Evolutionary conservation across 202 grass and related monocot species (phyloP), one percentile per base, ranked within the genome.

Genomic region (Musa balbisiana): DNA sequence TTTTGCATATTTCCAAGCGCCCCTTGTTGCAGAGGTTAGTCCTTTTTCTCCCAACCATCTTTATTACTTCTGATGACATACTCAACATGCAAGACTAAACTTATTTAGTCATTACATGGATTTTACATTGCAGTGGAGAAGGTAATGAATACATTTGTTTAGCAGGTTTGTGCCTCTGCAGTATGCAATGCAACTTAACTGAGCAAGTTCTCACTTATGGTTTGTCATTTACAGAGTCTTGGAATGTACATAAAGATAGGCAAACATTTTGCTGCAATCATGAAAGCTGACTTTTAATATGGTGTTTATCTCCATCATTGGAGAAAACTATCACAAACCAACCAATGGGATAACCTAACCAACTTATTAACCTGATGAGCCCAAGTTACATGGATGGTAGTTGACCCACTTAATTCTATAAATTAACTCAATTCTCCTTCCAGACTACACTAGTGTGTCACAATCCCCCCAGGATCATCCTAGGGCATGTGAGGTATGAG

Each of bases 1-100:
- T 93, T 81, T 87, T 97, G 64, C 90, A 9, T 80, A 89, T 97
- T 79, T 84, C 89, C 0, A 74, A 97, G 72, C 90, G 84, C 0
- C 90, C 90, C 76, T 91, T 97, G 85, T 80, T 89, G 75, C 90
- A 89, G 81, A 97, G 93, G 90, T 97, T 62, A 73, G 85, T 80
- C 65, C 51, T 77, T 50, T 51, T 62, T 59, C 21, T 16, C 6
- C 53, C 52, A 53, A 29, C 29, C 51, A 23, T n/a, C 23, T 49
- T 3, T 49, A 16, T 51, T 11, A 13, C 16, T 25, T 73, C 9
- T 24, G 53, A 43, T 58, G 19, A 10, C 53, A 74, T 74, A 19
- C 26, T 58, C 14, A 29, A 2, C 1, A 55, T 20, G 22, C 33
- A 43, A 43, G 33, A 20, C 33, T 69, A n/a, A 43, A 69, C 16